These are phyloP conservation scores for Dothideomycetes sp. DNA, from an alignment of 2,329 filamentous ascomycete genomes.

Conservation along the genomic window DNA sequence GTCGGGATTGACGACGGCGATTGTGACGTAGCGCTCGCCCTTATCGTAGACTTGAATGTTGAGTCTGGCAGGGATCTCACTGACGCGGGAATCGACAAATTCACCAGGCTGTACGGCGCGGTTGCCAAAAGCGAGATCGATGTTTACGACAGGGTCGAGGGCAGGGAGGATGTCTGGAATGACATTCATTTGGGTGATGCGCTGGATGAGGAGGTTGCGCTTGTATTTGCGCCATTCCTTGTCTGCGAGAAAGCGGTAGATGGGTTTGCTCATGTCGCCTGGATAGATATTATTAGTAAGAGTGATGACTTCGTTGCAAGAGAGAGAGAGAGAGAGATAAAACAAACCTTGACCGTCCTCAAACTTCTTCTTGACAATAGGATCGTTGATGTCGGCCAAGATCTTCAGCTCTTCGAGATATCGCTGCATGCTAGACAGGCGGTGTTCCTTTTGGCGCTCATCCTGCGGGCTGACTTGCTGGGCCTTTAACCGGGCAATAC, in stretches of 20 bases:
- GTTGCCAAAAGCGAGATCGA: conserved; percentile 65
- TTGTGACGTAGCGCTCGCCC: conserved; percentile 69
- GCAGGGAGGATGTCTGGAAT: conserved; percentile 78
- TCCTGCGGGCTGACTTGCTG: conserved; percentile 23
- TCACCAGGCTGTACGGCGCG: conserved; percentile 63
- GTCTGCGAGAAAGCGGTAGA: conserved; percentile 84
- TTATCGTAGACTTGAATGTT: conserved; percentile 76
- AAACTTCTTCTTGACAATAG: conserved; percentile 81
- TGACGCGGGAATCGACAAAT: conserved; percentile 63
- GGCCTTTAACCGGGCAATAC: conserved; percentile 57
- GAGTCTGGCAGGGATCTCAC: conserved; percentile 63
- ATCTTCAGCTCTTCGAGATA: conserved; percentile 75
- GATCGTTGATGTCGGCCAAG: conserved; percentile 87
- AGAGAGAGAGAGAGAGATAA: not conserved
- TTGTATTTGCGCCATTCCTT: conserved; percentile 80
- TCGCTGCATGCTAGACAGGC: conserved; percentile 57
- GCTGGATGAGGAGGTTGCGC: conserved; percentile 68
- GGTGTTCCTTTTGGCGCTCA: conserved; percentile 45
- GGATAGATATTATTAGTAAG: not conserved
- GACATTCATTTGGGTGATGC: conserved; percentile 75
- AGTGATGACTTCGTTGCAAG: not conserved
- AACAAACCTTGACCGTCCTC: conserved; percentile 76
- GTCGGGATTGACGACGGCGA: conserved; percentile 82
- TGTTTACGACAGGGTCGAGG: conserved; percentile 67
- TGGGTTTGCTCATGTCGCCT: conserved; percentile 94